Evolutionary conservation across 768 basidiomycete genomes (phyloP), one percentile per base, ranked within the genome.

Genomic region (Auricularia heimuer): DNA sequence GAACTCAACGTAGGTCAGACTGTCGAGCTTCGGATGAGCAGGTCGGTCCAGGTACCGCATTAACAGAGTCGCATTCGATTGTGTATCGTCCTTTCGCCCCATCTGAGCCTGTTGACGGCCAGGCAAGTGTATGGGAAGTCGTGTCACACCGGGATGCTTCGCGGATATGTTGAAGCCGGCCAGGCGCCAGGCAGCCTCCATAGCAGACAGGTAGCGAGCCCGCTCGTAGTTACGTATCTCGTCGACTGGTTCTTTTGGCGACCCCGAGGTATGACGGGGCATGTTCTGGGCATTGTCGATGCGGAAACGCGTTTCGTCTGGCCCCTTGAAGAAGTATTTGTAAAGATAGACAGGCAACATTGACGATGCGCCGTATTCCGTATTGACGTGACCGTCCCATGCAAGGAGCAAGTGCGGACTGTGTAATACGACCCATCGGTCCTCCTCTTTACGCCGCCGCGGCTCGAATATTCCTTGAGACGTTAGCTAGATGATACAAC

Each of bases 181-280:
- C 34, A 77, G 77, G 3, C 73, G 65, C 79, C 78, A 78, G 3
- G 71, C 68, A 2, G 75, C 77, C 67, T 80, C 75, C 7, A 70
- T 71, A 1, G 75, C 73, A 3, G 75, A 75, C 0, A 78, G 70
- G 65, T 78, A 78, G 0, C 73, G 68, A 0, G 65, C 77, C n/a
- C 72, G 70, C 73, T 72, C 72, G 33, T 68, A 77, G 4, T 78
- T 75, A 21, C 73, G 69, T 44, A 80, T 76, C 60, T 79, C 76
- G 62, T 78, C 70, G 10, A 76, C 39, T 8, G 39, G 39, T 12
- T 39, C 39, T 12, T 39, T 39, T 39, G 39, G 24, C 24, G 24
- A 7, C 8, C 39, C 39, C 8, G 39, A 39, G 7, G 39, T 39
- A 8, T 65, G 29, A n/a, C 56, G 29, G n/a, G 61, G 68, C 29